Conservation (phyloP, 495 filamentous ascomycete genomes). For the Penicillium steckii region DNA sequence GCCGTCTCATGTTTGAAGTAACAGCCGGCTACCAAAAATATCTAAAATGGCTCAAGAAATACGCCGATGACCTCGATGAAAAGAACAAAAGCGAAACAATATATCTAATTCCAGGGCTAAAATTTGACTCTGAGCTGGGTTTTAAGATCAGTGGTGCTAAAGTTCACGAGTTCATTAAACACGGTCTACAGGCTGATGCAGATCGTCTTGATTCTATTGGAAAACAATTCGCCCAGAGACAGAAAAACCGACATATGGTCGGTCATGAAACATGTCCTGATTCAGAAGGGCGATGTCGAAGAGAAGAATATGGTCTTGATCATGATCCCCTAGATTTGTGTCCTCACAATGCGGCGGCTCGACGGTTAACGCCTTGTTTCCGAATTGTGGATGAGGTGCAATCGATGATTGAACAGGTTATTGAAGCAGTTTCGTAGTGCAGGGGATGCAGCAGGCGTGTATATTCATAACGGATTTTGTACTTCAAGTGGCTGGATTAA, state of each 20-base stretch:
- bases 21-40: conserved; percentile 26
- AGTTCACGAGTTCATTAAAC: conserved; percentile 14
- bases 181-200: conserved; percentile 19
- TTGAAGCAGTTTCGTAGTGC: conserved; percentile 15
- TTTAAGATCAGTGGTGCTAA: conserved; percentile 21
- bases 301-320: conserved; percentile 14
- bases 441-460: too few relatives aligned
- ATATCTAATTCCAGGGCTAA: conserved; percentile 17
- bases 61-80: conserved; percentile 12
- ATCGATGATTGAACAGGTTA: conserved; percentile 23
- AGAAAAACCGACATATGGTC: conserved; percentile 25
- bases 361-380: conserved; percentile 24
- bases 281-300: conserved; percentile 21
- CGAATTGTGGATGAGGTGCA: conserved; percentile 28
- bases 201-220: conserved; percentile 14
- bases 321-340: conserved; percentile 28
- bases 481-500: too few relatives aligned
- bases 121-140: conserved; percentile 9
- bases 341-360: conserved; percentile 20
- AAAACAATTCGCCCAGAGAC: conserved; percentile 19
- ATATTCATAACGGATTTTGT: too few relatives aligned
- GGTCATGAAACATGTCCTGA: conserved; percentile 23
- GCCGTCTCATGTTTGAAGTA: conserved; percentile 25
- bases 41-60: conserved; percentile 18
- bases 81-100: conserved; percentile 11